A percentile compares a stretch with the other conserved stretches of the same genome.
Conservation (phyloP, 768 basidiomycete species). For the Mycena capillaripes region DNA sequence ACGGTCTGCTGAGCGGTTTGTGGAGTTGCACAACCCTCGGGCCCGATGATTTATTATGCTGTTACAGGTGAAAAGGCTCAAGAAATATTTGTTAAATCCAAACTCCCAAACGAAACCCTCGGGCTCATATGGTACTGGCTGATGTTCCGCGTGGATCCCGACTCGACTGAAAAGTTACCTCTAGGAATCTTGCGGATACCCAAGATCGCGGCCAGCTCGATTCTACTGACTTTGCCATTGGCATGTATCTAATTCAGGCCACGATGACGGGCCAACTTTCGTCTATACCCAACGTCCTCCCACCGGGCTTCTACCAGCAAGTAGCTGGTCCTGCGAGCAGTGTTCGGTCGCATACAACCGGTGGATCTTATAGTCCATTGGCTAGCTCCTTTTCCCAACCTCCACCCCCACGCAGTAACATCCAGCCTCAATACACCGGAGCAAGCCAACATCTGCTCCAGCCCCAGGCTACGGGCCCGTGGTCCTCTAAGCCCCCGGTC, state of each 20-base stretch:
- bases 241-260: constrained; percentile 97
- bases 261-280: constrained; percentile 85
- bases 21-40: neutral
- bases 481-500: constrained; percentile 42
- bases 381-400: constrained; percentile 55
- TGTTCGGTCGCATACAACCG: constrained; percentile 69
- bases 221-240: constrained; percentile 92
- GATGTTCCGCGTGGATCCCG: neutral
- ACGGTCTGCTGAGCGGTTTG: constrained; percentile 85
- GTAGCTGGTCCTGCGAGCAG: constrained; percentile 63
- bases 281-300: constrained; percentile 79
- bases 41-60: neutral
- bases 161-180: constrained; percentile 23
- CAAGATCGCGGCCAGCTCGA: constrained; percentile 93
- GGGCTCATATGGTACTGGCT: constrained; percentile 89
- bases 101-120: constrained; percentile 87
- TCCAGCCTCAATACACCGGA: constrained; percentile 79
- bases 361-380: constrained; percentile 73
- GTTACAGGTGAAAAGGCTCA: constrained; percentile 86
- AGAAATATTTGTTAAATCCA: constrained; percentile 92
- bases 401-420: constrained; percentile 43
- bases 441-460: constrained; percentile 59
- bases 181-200: constrained; percentile 95
- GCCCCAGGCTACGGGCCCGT: constrained; percentile 59
- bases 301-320: constrained; percentile 89